Percentiles rank a stretch among this genome's conserved stretches.
Conservation (phyloP, 768 basidiomycete species). For the Tremella yokohamensis region DNA sequence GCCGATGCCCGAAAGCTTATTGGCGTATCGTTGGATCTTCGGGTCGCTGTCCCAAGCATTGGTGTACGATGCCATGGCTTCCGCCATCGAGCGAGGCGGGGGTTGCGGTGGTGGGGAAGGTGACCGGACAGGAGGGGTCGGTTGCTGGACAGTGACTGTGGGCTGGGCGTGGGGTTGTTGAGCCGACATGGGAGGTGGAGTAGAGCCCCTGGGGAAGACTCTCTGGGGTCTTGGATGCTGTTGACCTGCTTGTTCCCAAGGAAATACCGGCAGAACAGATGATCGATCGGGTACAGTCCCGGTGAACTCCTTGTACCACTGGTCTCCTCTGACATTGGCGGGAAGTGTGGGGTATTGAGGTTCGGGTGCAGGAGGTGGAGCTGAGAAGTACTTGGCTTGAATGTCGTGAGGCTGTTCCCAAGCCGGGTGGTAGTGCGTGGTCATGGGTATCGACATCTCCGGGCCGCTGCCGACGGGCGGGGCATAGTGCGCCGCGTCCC, state of each 20-base stretch:
- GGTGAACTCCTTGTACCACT: constrained; percentile 58
- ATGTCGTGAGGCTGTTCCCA: constrained; percentile 67
- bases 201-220: constrained; percentile 52
- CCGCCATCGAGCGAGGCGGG: constrained; percentile 58
- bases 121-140: constrained; percentile 17
- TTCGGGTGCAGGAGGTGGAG: constrained; percentile 18
- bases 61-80: constrained; percentile 56
- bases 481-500: constrained; percentile 76
- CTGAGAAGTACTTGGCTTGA: constrained; percentile 24
- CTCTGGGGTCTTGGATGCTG: constrained; percentile 29
- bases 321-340: constrained; percentile 64
- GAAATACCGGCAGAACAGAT: constrained; percentile 77
- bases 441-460: constrained; percentile 60
- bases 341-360: constrained; percentile 62
- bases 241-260: constrained; percentile 74
- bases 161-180: constrained; percentile 11
- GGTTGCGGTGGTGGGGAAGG: constrained; percentile 50
- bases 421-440: constrained; percentile 75
- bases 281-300: constrained; percentile 61
- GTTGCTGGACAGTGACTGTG: constrained; percentile 10
- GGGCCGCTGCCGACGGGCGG: constrained; percentile 65
- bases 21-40: constrained; percentile 71
- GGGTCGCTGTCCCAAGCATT: constrained; percentile 86
- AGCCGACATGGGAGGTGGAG: constrained; percentile 39
- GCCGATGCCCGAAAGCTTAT: constrained; percentile 38